Evolutionary conservation across 768 basidiomycete species (phyloP), one percentile per base, ranked within the genome.

Genomic region (Solioccasus polychromus): DNA sequence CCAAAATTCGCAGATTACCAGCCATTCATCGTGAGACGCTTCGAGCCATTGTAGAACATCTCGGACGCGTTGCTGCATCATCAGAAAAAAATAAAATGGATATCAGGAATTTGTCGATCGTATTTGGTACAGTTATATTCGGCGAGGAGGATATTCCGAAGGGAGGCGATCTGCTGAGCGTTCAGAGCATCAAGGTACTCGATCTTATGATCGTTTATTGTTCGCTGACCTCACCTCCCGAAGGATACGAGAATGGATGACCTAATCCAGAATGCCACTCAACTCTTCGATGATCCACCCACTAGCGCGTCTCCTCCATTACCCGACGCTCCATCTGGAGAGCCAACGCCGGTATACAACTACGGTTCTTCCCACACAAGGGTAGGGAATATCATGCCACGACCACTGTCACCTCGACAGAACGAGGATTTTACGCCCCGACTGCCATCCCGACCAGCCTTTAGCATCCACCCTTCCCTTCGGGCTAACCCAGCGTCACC

Each of bases 11-110:
- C 37, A 73, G 92, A 41, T 64, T 96, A 32, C 90, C 92, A 1
- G 66, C 79, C 3, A 80, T 95, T 30, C 93, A 95, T 57, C 88
- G 92, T 55, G 85, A 86, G 6, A 90, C 90, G 0, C 75, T 95
- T 49, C 87, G 80, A 53, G 79, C 83, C 8, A 60, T 94, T 22
- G 65, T 94, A 17, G 92, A 94, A 52, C 93, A 95, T 63, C 77
- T 96, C 15, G 71, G 83, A 3, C 77, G 84, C 12, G 82, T 96
- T 12, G 77, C 81, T 3, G 69, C 81, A 5, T 72, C 73, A 28
- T 73, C 74, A 18, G 81, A 84, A 22, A 82, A 78, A 61, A 96
- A 94, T 62, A 95, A 94, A 67, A 96, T 96, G 93, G 93, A 92
- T 57, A 73, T 84, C 3, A 92, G 85, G 72, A 96, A 95, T 60